Base-by-base conservation (phyloP, 2,329 filamentous ascomycete species). In the Curvularia hawaiiensis region DNA sequence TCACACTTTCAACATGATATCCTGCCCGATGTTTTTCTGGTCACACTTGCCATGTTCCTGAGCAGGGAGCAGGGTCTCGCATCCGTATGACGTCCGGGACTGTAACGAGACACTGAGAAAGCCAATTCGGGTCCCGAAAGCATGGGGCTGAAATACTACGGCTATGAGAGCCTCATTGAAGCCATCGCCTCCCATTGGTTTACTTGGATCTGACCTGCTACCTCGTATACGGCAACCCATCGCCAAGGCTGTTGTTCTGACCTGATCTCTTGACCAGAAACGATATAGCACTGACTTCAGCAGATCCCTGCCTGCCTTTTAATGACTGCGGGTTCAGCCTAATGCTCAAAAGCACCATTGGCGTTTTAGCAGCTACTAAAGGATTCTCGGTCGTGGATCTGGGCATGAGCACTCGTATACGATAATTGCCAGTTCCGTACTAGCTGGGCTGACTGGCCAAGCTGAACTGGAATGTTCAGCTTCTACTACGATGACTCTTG, bases 61-160 rank as follows among this genome's bases (percentile, higher is more conserved):
- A 18, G 14, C 22, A 41, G n/a, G 2, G 7, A 18, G 14, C 22
- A 41, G n/a, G 2, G 12, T 30, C 12, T 28, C 18, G 3, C 31
- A 18, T 20, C 41, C 41, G 12, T 39, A 38, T 39, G 39, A 47
- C 24, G 31, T 16, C 35, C 43, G 39, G 48, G 33, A 14, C 52
- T 50, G 40, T 12, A 20, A 3, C 31, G 47, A 54, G 47, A 58
- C 60, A 48, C 61, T 52, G 60, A 60, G 31, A 39, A 52, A 50
- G 50, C 31, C 4, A 51, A 51, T n/a, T 50, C 49, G 54, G 61
- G 54, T 48, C 62, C 45, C 53, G 59, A 50, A 40, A 65, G 26
- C 9, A 53, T 62, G 58, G 64, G 65, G 69, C 68, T 70, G 65
- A 68, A 63, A 66, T 67, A 69, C 67, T 58, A 20, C 31, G 9